A percentile compares a stretch with the other conserved stretches of the same genome.
Conservation (phyloP, 2,329 filamentous ascomycete genomes). For the Hortaea werneckii region DNA sequence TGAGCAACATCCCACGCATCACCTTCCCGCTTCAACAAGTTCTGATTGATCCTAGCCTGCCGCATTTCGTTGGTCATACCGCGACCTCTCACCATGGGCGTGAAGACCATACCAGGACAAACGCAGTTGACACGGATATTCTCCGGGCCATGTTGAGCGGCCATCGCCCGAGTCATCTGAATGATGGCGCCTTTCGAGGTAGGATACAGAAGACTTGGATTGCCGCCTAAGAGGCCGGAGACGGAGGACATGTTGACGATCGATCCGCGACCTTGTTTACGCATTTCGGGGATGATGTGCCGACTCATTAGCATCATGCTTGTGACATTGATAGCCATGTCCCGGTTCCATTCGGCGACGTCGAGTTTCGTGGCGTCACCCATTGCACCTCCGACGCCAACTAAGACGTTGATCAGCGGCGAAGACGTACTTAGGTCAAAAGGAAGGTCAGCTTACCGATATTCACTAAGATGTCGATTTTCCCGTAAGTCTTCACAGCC, state of each 20-base stretch:
- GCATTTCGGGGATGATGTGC: slow-evolving; percentile 26
- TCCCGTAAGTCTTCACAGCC: slow-evolving; percentile 4
- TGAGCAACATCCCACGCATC: slow-evolving; percentile 5
- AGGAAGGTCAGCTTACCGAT: neutral
- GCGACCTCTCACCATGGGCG: slow-evolving; percentile 16
- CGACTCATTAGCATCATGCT: slow-evolving; percentile 29
- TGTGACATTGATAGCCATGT: slow-evolving; percentile 26
- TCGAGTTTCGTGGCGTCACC: slow-evolving; percentile 23
- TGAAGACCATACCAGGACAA: slow-evolving; percentile 31
- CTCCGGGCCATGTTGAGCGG: slow-evolving; percentile 37
- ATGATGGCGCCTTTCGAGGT: slow-evolving; percentile 32
- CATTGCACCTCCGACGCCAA: slow-evolving; percentile 26
- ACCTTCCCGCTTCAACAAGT: slow-evolving; percentile 17
- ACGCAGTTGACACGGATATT: slow-evolving; percentile 43
- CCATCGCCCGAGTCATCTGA: slow-evolving; percentile 45
- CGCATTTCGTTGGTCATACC: slow-evolving; percentile 22
- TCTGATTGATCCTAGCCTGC: slow-evolving; percentile 16
- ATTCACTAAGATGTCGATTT: slow-evolving; percentile 7
- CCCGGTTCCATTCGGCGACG: slow-evolving; percentile 22
- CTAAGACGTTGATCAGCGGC: slow-evolving; percentile 4
- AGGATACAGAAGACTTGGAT: slow-evolving; percentile 23
- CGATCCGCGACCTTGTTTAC: slow-evolving; percentile 22
- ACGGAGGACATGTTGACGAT: slow-evolving; percentile 31
- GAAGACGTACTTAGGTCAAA: neutral
- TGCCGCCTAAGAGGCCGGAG: slow-evolving; percentile 21